Evolutionary conservation across 2,329 filamentous ascomycete genomes (phyloP), one percentile per base, ranked within the genome.

Genomic region (Meredithiella fracta): DNA sequence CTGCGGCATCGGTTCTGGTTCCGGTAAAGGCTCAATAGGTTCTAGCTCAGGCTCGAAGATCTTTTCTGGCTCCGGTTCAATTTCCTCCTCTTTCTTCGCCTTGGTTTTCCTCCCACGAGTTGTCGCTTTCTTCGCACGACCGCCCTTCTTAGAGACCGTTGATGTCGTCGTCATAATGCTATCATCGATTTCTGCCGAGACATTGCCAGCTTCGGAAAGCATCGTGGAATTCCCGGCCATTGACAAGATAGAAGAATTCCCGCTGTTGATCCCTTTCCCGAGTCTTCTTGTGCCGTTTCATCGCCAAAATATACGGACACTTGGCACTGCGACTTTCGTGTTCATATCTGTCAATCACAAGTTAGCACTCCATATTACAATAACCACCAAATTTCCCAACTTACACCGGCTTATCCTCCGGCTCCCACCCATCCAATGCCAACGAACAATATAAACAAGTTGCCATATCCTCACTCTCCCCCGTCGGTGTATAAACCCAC

Each of bases 351-450:
- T 29, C 49, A 15, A 8, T n/a, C n/a, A 47, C 49, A 61, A 7
- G 17, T 23, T 49, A 23, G 11, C 8, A 9, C 9, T 44, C 29
- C 15, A 34, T 22, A 20, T 17, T 26, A 50, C 7, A 17, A 38
- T 15, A n/a, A 49, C 22, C 11, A 23, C 8, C 11, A 17, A 29
- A 5, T 37, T 11, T 6, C 53, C 60, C 64, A 58, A 69, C 84
- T 69, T 67, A 89, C 82, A 85, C 78, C 59, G 92, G 92, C 65
- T 94, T 87, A 67, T 98, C 92, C 58, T 83, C 82, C 1, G 85
- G 83, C 65, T 97, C 92, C 92, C 94, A 98, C 5, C 89, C 89
- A 67, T 97, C 91, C 9, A 98, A 76, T 9, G 85, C 88, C 15
- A 97, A 71, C 57, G 85, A 80, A 70, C 92, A 98, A 69, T 97